These are phyloP conservation scores for Rhododendron griersonianum DNA, from an alignment of 148 eudicot species.

Conservation along the genomic window DNA sequence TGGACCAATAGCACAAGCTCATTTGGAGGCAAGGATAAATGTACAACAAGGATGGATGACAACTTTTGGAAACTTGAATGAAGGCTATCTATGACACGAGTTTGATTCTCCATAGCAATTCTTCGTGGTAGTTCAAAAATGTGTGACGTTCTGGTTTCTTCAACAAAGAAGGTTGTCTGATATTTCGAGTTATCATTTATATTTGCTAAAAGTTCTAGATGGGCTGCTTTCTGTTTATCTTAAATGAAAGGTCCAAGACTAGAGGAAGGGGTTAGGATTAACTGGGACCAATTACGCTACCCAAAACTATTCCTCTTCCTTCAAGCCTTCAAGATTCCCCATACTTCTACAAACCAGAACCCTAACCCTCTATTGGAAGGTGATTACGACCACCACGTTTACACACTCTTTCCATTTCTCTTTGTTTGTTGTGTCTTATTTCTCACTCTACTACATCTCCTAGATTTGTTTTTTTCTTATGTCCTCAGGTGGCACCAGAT, in stretches of 20 bases:
- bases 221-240: background rate
- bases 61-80: background rate
- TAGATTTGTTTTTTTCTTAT: background rate
- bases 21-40: background rate
- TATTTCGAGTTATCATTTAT: background rate
- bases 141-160: background rate
- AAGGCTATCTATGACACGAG: background rate
- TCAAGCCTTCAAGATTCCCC: background rate
- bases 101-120: background rate
- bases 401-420: background rate
- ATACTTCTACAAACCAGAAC: background rate
- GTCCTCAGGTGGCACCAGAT: background rate
- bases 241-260: background rate
- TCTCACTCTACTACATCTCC: background rate
- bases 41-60: background rate
- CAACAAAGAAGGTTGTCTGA: background rate
- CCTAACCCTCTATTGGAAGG: background rate
- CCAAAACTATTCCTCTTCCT: background rate
- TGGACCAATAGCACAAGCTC: background rate
- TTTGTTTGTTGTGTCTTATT: background rate
- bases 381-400: background rate
- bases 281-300: background rate
- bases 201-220: background rate
- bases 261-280: background rate
- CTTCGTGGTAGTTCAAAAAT: background rate